Conservation (phyloP, 192 early-diverging fungal species). For the Phycomyces nitens region DNA sequence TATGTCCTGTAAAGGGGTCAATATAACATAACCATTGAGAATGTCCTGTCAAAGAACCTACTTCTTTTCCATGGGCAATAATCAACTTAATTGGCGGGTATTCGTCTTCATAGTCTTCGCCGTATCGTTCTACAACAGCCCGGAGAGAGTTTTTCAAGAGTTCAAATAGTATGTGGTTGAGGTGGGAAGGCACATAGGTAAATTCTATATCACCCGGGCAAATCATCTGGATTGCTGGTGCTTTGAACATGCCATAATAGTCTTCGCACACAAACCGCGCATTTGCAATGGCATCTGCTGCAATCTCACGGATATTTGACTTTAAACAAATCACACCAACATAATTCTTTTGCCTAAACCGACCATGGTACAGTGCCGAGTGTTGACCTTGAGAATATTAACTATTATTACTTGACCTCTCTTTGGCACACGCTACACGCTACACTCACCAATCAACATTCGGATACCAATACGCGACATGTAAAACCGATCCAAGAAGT, state of each 20-base stretch:
- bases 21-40: no score
- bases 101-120: constrained; percentile 69
- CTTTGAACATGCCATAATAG: constrained; percentile 80
- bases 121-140: constrained; percentile 91
- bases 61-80: constrained; percentile 78
- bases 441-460: constrained; percentile 90
- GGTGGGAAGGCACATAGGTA: constrained; percentile 92
- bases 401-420: no score
- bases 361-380: constrained; percentile 63
- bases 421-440: constrained; percentile 7
- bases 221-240: constrained; percentile 76
- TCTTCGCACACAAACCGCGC: constrained; percentile 88
- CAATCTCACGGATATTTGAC: constrained; percentile 77
- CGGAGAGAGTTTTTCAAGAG: constrained; percentile 95
- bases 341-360: constrained; percentile 60
- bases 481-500: constrained; percentile 94
- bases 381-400: constrained; percentile 62
- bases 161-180: constrained; percentile 99
- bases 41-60: constrained; percentile 10
- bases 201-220: constrained; percentile 81
- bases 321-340: constrained; percentile 94
- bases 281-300: constrained; percentile 85
- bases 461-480: constrained; percentile 98
- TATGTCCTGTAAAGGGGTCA: constrained; percentile 92
- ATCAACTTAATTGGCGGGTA: constrained; percentile 95